Evolutionary conservation across 2,329 filamentous ascomycete genomes (phyloP).

Genomic region (Phialophora tarda): DNA sequence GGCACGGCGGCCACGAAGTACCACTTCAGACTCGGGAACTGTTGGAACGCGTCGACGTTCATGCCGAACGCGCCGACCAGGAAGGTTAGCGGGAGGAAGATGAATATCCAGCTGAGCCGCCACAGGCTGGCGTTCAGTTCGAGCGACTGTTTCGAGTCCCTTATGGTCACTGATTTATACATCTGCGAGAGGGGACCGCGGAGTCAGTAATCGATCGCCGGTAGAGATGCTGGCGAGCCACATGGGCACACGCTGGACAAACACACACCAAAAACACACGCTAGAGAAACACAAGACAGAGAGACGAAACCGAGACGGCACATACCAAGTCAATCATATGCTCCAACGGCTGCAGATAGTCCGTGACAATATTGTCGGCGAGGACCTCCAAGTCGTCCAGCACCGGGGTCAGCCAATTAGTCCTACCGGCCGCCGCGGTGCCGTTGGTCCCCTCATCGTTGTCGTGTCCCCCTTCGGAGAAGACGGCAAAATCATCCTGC

Average conservation of each 20-base stretch:
- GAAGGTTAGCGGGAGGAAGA: slow-evolving; percentile 56
- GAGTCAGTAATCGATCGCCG: not conserved
- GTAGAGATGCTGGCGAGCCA: not conserved
- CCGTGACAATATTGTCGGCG: slow-evolving; percentile 56
- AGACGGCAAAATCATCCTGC: slow-evolving; percentile 50
- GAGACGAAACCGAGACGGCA: not conserved
- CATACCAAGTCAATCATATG: slow-evolving; percentile 48
- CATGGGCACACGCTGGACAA: not conserved
- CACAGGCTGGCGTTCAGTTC: slow-evolving; percentile 38
- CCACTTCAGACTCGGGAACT: slow-evolving; percentile 54
- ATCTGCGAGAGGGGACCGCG: not conserved
- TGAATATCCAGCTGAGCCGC: slow-evolving; percentile 48
- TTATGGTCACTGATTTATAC: slow-evolving; percentile 60
- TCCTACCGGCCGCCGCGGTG: not conserved
- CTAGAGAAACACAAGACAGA: not conserved
- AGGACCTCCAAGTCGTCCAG: slow-evolving; percentile 54
- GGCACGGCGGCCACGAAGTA: slow-evolving; percentile 57
- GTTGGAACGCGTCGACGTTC: slow-evolving; percentile 55
- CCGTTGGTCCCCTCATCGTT: not conserved
- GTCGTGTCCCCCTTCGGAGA: slow-evolving; percentile 51
- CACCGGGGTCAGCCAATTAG: slow-evolving; percentile 48
- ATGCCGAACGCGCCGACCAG: slow-evolving; percentile 43
- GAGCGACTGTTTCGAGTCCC: slow-evolving; percentile 45
- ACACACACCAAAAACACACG: not conserved
- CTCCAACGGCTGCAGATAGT: slow-evolving; percentile 57